A percentile compares a stretch with the other conserved stretches of the same genome.
phyloP scores from a whole-genome alignment of 2,329 filamentous ascomycete species.

The Ophiostoma quercus region DNA sequence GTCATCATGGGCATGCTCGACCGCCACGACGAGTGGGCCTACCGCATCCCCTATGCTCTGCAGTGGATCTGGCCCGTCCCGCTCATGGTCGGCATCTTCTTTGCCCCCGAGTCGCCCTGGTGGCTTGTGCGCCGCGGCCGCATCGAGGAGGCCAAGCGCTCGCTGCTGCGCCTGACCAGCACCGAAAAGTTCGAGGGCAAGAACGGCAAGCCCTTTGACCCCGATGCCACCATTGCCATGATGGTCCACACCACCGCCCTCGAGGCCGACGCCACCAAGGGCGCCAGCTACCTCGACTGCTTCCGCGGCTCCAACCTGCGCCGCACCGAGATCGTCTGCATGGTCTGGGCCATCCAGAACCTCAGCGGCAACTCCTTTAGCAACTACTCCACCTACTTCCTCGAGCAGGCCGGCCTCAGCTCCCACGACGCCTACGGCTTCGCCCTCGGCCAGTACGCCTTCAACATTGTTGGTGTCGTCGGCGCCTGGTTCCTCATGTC shows the following conservation, averaged over 20 bases:
- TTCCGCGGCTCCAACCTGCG: slow-evolving; percentile 74
- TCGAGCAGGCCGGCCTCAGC: slow-evolving; percentile 54
- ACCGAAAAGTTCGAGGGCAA: slow-evolving; percentile 37
- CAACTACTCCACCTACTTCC: slow-evolving; percentile 61
- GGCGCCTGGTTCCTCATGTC: slow-evolving; percentile 78
- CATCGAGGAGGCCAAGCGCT: slow-evolving; percentile 59
- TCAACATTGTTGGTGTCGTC: slow-evolving; percentile 76
- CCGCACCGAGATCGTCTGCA: slow-evolving; percentile 66
- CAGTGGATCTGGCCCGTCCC: slow-evolving; percentile 74
- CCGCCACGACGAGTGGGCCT: slow-evolving; percentile 57
- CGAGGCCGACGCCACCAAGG: slow-evolving; percentile 63
- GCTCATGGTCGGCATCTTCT: slow-evolving; percentile 58
- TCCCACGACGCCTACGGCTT: slow-evolving; percentile 52
- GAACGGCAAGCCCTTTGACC: slow-evolving; percentile 61
- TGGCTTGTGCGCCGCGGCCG: slow-evolving; percentile 67
- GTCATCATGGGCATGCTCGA: slow-evolving; percentile 64
- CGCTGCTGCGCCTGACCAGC: slow-evolving; percentile 62
- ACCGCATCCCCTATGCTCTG: slow-evolving; percentile 63
- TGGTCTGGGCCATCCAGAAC: slow-evolving; percentile 60
- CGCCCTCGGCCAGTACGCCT: slow-evolving; percentile 59
- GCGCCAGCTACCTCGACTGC: slow-evolving; percentile 73
- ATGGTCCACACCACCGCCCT: slow-evolving; percentile 85
- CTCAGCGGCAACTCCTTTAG: slow-evolving; percentile 59
- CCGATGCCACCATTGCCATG: slow-evolving; percentile 82
- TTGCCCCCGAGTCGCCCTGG: slow-evolving; percentile 68